Conservation (phyloP, 1,284 basidiomycete genomes). For the Puccinia coronata region DNA sequence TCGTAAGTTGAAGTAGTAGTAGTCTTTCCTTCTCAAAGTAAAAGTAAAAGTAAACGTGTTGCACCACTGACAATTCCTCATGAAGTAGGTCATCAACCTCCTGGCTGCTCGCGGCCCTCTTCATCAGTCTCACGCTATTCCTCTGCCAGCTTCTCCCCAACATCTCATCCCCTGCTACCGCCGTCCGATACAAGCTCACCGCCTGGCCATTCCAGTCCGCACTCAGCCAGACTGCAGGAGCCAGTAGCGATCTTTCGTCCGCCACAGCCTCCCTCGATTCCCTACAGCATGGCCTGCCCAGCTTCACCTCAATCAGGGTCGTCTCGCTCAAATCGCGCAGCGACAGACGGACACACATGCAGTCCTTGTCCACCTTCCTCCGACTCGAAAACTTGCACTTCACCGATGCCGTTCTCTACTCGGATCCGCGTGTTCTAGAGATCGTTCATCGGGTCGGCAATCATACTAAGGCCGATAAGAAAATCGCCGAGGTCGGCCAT, state of each 20-base stretch:
- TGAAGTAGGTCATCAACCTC: background rate
- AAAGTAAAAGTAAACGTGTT: too few species aligned
- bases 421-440: slow-evolving; percentile 32
- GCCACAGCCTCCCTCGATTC: background rate
- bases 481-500: slow-evolving; percentile 43
- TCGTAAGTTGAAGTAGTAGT: too few species aligned
- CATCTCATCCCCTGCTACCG: background rate
- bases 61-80: too few species aligned
- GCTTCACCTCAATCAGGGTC: slow-evolving; percentile 34
- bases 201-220: background rate
- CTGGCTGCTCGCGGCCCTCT: slow-evolving; percentile 2
- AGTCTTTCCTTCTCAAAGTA: too few species aligned
- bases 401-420: slow-evolving; percentile 38
- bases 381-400: slow-evolving; percentile 21
- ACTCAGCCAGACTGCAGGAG: too few species aligned
- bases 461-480: slow-evolving; percentile 45
- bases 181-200: background rate
- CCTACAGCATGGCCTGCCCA: slow-evolving; percentile 5
- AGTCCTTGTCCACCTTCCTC: slow-evolving; percentile 3
- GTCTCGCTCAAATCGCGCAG: slow-evolving; percentile 35
- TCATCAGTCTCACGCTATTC: slow-evolving; percentile 11
- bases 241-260: background rate
- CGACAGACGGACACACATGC: slow-evolving; percentile 44
- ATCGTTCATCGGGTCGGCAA: slow-evolving; percentile 43
- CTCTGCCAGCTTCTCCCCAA: slow-evolving; percentile 11